phyloP scores from a whole-genome alignment of 306 rosid genomes.

The Corylus americana region DNA sequence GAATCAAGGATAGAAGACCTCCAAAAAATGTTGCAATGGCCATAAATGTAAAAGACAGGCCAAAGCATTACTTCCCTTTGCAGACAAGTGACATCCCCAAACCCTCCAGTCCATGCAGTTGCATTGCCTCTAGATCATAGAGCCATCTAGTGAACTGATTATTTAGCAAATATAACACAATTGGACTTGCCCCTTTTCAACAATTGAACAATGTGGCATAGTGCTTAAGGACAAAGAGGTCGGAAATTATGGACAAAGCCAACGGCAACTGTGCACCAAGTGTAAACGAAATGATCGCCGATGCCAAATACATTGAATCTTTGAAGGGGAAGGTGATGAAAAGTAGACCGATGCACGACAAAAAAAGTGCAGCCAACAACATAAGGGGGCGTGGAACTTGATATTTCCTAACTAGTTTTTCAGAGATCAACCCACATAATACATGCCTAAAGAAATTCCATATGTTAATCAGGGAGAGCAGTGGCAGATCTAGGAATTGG shows the following conservation, averaged over 20 bases:
- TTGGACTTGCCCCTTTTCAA: constrained; percentile 44
- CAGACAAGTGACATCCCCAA: constrained; percentile 23
- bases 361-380: constrained; percentile 21
- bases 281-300: constrained; percentile 40
- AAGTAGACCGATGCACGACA: constrained; percentile 2
- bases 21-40: no score
- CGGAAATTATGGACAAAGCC: constrained; percentile 47
- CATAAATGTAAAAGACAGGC: no score
- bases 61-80: no score
- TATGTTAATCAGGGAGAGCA: constrained; percentile 34
- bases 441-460: constrained; percentile 54
- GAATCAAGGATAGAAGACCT: no score
- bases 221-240: constrained; percentile 49
- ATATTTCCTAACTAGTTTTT: constrained; percentile 24
- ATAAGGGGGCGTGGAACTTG: constrained; percentile 43
- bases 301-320: constrained; percentile 41
- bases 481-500: no score
- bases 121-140: constrained; percentile 38
- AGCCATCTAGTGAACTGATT: constrained; percentile 36
- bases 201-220: constrained; percentile 48
- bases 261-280: constrained; percentile 49
- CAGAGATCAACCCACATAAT: constrained; percentile 45
- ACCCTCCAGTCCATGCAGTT: constrained; percentile 23
- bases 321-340: constrained; percentile 40
- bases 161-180: constrained; percentile 42